Evolutionary conservation across 2,329 filamentous ascomycete genomes (phyloP).

Genomic region (Penicillium glabrum): DNA sequence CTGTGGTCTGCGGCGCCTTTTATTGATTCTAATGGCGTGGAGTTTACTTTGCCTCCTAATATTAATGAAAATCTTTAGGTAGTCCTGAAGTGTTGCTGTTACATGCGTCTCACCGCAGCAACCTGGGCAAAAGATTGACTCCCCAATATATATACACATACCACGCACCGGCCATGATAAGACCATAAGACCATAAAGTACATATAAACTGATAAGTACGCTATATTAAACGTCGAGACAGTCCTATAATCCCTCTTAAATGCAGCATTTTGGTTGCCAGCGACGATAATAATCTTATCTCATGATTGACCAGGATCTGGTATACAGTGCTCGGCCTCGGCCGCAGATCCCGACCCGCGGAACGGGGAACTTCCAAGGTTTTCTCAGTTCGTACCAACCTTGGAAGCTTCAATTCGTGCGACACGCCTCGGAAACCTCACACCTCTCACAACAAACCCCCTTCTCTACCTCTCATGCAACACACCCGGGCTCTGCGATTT

Average conservation of each 20-base stretch:
- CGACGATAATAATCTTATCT: not conserved
- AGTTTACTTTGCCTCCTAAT: not conserved
- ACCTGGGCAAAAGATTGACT: too few species aligned
- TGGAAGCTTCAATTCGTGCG: not conserved
- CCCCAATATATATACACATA: too few species aligned
- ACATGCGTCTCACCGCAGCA: too few species aligned
- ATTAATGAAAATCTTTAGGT: not conserved
- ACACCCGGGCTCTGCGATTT: conserved; percentile 9
- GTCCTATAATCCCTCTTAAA: too few species aligned
- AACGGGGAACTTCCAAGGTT: not conserved
- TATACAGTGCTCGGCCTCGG: conserved; percentile 8
- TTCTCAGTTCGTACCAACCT: not conserved
- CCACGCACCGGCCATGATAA: too few species aligned
- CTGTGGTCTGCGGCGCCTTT: conserved; percentile 8
- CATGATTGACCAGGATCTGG: too few species aligned
- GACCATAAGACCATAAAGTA: too few species aligned
- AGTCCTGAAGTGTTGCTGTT: too few species aligned
- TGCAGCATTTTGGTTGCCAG: too few species aligned
- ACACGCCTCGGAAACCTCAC: not conserved
- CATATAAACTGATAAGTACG: too few species aligned
- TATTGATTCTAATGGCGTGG: not conserved
- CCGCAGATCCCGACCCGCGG: conserved; percentile 18
- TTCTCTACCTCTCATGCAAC: conserved; percentile 12
- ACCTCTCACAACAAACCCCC: not conserved
- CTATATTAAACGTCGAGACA: too few species aligned